Conservation (phyloP, 805 yeast genomes). For the Saccharomycopsis synnaedendra region DNA sequence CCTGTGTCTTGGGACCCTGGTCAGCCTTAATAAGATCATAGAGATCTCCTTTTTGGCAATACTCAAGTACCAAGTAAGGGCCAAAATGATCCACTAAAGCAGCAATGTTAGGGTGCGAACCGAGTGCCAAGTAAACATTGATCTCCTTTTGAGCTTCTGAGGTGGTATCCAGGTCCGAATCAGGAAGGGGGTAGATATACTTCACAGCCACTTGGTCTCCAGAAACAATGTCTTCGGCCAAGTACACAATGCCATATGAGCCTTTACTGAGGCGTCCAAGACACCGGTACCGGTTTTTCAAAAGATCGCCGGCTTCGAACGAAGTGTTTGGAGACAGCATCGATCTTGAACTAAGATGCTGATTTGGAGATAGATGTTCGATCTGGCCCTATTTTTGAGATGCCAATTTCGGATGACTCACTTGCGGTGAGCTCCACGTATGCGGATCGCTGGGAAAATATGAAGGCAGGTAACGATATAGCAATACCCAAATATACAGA, state of each 20-base stretch:
- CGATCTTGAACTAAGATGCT: too few species aligned
- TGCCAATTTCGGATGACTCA: too few species aligned
- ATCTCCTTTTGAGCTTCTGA: slow-evolving; percentile 40
- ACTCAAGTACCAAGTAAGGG: slow-evolving; percentile 78
- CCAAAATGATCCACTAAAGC: slow-evolving; percentile 64
- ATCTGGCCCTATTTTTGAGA: too few species aligned
- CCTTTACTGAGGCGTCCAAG: slow-evolving; percentile 79
- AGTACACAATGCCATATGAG: slow-evolving; percentile 83
- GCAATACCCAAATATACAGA: too few species aligned
- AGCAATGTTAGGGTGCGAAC: slow-evolving; percentile 64
- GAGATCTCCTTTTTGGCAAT: slow-evolving; percentile 72
- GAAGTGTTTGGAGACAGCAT: background rate
- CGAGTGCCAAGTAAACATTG: slow-evolving; percentile 61
- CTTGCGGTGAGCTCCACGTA: too few species aligned
- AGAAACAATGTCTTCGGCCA: slow-evolving; percentile 58
- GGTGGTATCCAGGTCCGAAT: slow-evolving; percentile 24
- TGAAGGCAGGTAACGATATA: too few species aligned
- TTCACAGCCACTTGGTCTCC: slow-evolving; percentile 69
- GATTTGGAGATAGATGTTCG: too few species aligned
- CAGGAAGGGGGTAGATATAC: slow-evolving; percentile 56
- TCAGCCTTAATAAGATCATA: slow-evolving; percentile 63
- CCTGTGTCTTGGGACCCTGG: slow-evolving; percentile 64
- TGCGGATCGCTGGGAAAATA: too few species aligned
- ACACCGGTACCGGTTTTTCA: slow-evolving; percentile 54
- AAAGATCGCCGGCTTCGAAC: slow-evolving; percentile 32